phyloP scores from a whole-genome alignment of 2,329 filamentous ascomycete species.

The Pseudocercospora eumusae region DNA sequence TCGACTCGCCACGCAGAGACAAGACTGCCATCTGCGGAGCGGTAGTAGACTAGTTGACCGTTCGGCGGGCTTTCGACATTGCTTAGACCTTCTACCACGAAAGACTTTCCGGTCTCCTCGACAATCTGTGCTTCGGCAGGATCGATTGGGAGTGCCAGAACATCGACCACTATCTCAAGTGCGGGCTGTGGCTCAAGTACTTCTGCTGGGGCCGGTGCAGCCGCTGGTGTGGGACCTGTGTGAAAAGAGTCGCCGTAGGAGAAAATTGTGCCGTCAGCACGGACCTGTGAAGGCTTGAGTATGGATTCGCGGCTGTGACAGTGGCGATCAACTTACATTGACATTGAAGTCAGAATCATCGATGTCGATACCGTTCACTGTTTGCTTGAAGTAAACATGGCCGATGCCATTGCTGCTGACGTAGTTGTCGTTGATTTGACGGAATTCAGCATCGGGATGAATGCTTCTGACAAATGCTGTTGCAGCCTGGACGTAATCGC shows the following conservation, averaged over 20 bases:
- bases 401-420: conserved; percentile 57
- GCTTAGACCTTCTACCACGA: conserved; percentile 51
- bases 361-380: conserved; percentile 58
- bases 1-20: conserved; percentile 60
- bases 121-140: conserved; percentile 44
- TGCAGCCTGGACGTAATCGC: conserved; percentile 38
- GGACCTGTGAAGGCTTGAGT: conserved; percentile 44
- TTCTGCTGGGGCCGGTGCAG: conserved; percentile 44
- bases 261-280: conserved; percentile 56
- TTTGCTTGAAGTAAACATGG: conserved; percentile 63
- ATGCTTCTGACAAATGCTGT: conserved; percentile 40
- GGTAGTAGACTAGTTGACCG: conserved; percentile 58
- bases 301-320: not conserved
- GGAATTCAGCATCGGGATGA: conserved; percentile 48
- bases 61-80: conserved; percentile 57
- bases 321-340: conserved; percentile 51
- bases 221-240: conserved; percentile 48
- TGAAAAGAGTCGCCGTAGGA: conserved; percentile 58
- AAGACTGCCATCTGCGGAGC: conserved; percentile 51
- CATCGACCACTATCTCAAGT: conserved; percentile 45
- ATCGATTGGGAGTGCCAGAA: conserved; percentile 47
- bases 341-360: conserved; percentile 64
- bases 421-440: conserved; percentile 56
- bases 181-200: conserved; percentile 49
- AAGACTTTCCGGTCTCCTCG: conserved; percentile 38